Conservation (phyloP, 2,329 filamentous ascomycete genomes). For the Aspergillus sergii region DNA sequence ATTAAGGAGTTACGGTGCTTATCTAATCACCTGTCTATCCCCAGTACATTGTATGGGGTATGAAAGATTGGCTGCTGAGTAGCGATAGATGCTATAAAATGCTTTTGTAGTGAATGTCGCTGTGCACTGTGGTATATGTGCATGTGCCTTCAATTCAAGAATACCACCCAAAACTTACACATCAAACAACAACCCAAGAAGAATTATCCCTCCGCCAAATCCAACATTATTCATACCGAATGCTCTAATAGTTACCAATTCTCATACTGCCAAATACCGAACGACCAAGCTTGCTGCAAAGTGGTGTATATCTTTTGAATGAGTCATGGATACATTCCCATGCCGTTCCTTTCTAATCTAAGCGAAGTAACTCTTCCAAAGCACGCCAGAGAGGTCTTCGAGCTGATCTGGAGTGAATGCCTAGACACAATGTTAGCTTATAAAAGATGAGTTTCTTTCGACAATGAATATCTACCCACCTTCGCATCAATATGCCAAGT, state of each 20-base stretch:
- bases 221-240: neutral
- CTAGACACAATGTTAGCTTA: conserved; percentile 42
- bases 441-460: neutral
- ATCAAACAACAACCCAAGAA: neutral
- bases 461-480: conserved; percentile 58
- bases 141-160: neutral
- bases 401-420: conserved; percentile 88
- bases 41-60: too few species aligned
- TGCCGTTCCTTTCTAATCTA: conserved; percentile 43
- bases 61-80: too few species aligned
- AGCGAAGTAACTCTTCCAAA: conserved; percentile 99
- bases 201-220: neutral
- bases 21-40: neutral
- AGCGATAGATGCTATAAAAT: neutral
- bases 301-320: neutral
- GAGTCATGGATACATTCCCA: neutral
- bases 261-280: neutral
- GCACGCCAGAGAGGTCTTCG: conserved; percentile 90
- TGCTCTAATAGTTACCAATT: neutral
- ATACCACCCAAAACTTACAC: neutral
- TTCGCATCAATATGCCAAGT: conserved; percentile 98
- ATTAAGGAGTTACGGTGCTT: neutral
- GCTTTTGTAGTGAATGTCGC: neutral
- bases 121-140: conserved; percentile 1
- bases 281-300: neutral